A percentile compares a stretch with the other conserved stretches of the same genome.
These are phyloP conservation scores for Auriscalpium orientale DNA, from an alignment of 768 basidiomycete genomes.

Conservation along the genomic window DNA sequence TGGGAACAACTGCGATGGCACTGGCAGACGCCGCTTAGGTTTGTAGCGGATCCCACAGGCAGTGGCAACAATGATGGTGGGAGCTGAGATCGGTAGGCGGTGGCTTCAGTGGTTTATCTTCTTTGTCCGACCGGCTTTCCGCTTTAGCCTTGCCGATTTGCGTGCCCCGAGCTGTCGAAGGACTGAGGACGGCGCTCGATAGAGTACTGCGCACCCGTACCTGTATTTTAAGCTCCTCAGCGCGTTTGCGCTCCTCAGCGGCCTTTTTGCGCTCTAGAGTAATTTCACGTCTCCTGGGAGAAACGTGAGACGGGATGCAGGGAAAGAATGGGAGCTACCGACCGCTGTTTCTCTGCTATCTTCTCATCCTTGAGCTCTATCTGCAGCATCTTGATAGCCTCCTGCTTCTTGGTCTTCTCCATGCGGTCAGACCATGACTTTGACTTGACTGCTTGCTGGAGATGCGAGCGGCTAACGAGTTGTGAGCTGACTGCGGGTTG, in stretches of 20 bases:
- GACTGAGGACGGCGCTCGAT: neutral
- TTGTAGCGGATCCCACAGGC: no score
- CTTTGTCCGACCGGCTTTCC: conserved; percentile 69
- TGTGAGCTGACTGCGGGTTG: conserved; percentile 3
- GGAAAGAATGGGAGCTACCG: conserved; percentile 6
- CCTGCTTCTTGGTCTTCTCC: conserved; percentile 54
- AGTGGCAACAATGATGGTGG: no score
- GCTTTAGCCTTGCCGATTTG: conserved; percentile 65
- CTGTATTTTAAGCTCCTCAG: conserved; percentile 59
- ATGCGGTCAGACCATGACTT: conserved; percentile 64
- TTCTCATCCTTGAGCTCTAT: conserved; percentile 73
- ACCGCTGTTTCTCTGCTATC: conserved; percentile 58
- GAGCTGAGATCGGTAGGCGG: no score
- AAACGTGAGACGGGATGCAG: neutral
- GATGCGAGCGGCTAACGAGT: conserved; percentile 53
- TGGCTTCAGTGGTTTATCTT: conserved; percentile 63
- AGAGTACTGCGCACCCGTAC: conserved; percentile 24
- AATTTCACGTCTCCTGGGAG: conserved; percentile 52
- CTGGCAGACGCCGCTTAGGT: no score
- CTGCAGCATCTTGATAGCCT: conserved; percentile 68
- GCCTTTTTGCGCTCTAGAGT: conserved; percentile 65
- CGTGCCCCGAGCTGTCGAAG: conserved; percentile 65
- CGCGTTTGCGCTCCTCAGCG: conserved; percentile 61
- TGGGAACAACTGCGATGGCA: no score
- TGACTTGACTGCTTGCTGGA: conserved; percentile 56